phyloP scores from a whole-genome alignment of 805 yeast genomes.

The Metschnikowia gelsemii region DNA sequence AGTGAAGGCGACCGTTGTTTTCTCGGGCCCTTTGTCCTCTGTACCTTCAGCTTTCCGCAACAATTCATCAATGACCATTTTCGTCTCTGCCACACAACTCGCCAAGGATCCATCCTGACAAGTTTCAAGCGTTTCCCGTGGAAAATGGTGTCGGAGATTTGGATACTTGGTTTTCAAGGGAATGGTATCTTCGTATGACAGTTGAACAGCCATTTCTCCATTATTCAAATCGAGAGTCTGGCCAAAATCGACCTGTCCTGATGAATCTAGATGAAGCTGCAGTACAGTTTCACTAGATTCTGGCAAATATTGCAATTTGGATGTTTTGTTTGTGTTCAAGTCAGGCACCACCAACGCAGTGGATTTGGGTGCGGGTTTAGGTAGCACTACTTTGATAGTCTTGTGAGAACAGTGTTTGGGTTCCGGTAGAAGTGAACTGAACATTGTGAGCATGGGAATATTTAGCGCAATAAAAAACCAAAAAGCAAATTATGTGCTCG shows the following conservation, averaged over 20 bases:
- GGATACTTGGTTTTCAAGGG: conserved; percentile 52
- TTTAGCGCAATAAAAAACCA: neutral
- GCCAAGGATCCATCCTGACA: conserved; percentile 45
- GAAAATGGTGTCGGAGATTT: conserved; percentile 39
- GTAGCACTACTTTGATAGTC: conserved; percentile 14
- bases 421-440: conserved; percentile 36
- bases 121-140: conserved; percentile 37
- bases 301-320: neutral
- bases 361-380: conserved; percentile 9
- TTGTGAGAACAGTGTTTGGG: conserved; percentile 30
- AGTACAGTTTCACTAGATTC: conserved; percentile 12
- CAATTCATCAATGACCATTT: conserved; percentile 51
- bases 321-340: neutral
- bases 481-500: neutral
- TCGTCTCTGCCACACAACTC: conserved; percentile 55
- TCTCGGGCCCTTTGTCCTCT: conserved; percentile 35
- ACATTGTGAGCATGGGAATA: conserved; percentile 6
- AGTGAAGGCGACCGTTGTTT: conserved; percentile 15
- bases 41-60: conserved; percentile 41
- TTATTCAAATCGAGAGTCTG: conserved; percentile 25
- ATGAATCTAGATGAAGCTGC: conserved; percentile 26
- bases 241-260: conserved; percentile 30
- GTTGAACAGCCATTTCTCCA: conserved; percentile 30
- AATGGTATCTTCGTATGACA: conserved; percentile 55
- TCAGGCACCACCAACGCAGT: conserved; percentile 6